Evolutionary conservation across 495 filamentous ascomycete species (phyloP).

Genomic region (Aspergillus taichungensis): DNA sequence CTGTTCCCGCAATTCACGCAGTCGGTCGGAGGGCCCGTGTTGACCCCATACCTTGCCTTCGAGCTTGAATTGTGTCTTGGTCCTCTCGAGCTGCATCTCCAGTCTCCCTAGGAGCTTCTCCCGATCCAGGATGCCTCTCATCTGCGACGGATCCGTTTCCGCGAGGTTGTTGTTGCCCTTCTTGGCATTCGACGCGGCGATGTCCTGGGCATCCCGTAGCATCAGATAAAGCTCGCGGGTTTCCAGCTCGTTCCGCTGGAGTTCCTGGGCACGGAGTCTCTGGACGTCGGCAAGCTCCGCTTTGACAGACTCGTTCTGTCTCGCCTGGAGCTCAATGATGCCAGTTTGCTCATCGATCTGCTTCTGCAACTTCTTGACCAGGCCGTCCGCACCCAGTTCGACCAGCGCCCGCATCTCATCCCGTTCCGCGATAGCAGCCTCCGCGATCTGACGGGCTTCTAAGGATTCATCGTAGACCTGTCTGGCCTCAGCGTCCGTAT

Average conservation of each 20-base stretch:
- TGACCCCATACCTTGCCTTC: slow-evolving; percentile 93
- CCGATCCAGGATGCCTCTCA: slow-evolving; percentile 88
- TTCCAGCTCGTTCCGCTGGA: slow-evolving; percentile 91
- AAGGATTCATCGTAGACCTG: slow-evolving; percentile 84
- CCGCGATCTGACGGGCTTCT: slow-evolving; percentile 83
- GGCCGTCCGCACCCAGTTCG: slow-evolving; percentile 84
- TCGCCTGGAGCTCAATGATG: slow-evolving; percentile 78
- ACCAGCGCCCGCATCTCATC: slow-evolving; percentile 94
- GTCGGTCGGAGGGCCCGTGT: slow-evolving; percentile 76
- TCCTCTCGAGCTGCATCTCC: slow-evolving; percentile 88
- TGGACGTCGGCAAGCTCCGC: slow-evolving; percentile 84
- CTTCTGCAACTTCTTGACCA: slow-evolving; percentile 87
- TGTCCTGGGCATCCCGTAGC: slow-evolving; percentile 95
- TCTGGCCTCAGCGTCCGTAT: slow-evolving; percentile 91
- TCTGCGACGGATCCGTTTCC: slow-evolving; percentile 60
- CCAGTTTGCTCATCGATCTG: slow-evolving; percentile 86
- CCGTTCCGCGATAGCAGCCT: slow-evolving; percentile 88
- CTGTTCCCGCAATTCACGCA: slow-evolving; percentile 84
- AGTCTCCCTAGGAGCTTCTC: slow-evolving; percentile 85
- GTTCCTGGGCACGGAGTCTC: slow-evolving; percentile 76
- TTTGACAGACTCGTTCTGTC: slow-evolving; percentile 80
- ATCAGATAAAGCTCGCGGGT: slow-evolving; percentile 96
- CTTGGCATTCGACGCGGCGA: slow-evolving; percentile 77
- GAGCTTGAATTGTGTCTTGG: slow-evolving; percentile 96
- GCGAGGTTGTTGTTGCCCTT: slow-evolving; percentile 45